Conservation (phyloP, 495 filamentous ascomycete species). For the Glonium stellatum region DNA sequence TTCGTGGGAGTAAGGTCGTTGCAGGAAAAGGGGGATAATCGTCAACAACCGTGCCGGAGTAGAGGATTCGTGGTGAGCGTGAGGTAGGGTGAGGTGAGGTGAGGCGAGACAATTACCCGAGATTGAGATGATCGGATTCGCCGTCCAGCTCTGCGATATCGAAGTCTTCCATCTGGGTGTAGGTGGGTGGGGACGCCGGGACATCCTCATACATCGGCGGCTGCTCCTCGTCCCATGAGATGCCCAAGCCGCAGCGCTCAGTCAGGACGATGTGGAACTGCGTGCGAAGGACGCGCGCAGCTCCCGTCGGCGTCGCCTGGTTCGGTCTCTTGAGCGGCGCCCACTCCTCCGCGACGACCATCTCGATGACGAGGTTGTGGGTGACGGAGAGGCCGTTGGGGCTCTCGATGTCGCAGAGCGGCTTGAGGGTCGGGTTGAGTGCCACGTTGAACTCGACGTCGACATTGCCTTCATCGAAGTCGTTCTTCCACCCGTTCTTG, state of each 20-base stretch:
- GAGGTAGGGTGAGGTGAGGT: no score
- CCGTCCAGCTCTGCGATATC: slow-evolving; percentile 15
- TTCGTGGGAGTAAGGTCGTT: slow-evolving; percentile 1
- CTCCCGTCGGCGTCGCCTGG: slow-evolving; percentile 76
- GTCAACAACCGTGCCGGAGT: no score
- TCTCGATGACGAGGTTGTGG: slow-evolving; percentile 82
- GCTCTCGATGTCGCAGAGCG: slow-evolving; percentile 72
- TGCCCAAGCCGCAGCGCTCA: slow-evolving; percentile 77
- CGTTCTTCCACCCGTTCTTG: slow-evolving; percentile 92
- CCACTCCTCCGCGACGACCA: slow-evolving; percentile 92
- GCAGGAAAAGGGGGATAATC: background rate
- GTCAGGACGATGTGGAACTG: slow-evolving; percentile 79
- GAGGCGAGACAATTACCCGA: background rate
- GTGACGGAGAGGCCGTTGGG: slow-evolving; percentile 70
- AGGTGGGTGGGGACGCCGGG: slow-evolving; percentile 76
- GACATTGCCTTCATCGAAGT: slow-evolving; percentile 55
- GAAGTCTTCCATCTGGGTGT: slow-evolving; percentile 46
- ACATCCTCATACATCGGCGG: slow-evolving; percentile 95
- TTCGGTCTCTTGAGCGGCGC: slow-evolving; percentile 61
- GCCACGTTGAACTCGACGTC: slow-evolving; percentile 74
- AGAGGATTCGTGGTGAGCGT: no score
- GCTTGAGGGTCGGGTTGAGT: slow-evolving; percentile 54
- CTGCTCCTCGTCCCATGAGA: slow-evolving; percentile 95
- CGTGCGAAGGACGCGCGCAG: slow-evolving; percentile 86
- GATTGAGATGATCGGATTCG: background rate